Conservation (phyloP, 2,329 filamentous ascomycete species). For the Grosmannia penicillata region DNA sequence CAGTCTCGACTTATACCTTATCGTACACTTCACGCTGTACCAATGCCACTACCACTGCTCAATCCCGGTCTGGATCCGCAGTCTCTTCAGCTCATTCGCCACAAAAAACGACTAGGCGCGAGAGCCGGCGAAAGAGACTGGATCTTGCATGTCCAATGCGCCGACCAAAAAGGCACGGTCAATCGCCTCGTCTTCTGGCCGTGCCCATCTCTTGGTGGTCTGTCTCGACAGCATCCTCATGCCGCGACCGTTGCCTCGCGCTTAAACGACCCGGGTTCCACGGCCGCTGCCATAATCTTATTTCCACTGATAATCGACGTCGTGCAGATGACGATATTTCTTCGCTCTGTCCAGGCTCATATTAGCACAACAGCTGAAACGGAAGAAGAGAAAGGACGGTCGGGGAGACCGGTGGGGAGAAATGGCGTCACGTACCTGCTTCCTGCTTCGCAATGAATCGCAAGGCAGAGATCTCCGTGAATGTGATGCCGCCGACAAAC, state of each 20-base stretch:
- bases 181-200: too few species aligned
- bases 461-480: conserved; percentile 87
- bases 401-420: too few species aligned
- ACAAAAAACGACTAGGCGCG: too few species aligned
- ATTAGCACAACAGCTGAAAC: not conserved
- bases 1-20: not conserved
- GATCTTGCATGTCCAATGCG: too few species aligned
- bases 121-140: too few species aligned
- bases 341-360: conserved; percentile 3
- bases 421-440: conserved; percentile 35
- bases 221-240: too few species aligned
- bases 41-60: too few species aligned
- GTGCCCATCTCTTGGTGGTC: too few species aligned
- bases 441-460: conserved; percentile 79
- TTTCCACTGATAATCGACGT: conserved; percentile 86
- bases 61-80: too few species aligned
- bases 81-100: too few species aligned
- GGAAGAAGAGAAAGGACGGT: not conserved
- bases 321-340: conserved; percentile 81
- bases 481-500: conserved; percentile 92
- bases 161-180: too few species aligned
- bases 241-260: conserved; percentile 17
- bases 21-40: too few species aligned
- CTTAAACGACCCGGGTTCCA: conserved; percentile 54
- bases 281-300: conserved; percentile 71